These are phyloP conservation scores for Albophoma yamanashiensis DNA, from an alignment of 2,329 filamentous ascomycete genomes.

Conservation along the genomic window DNA sequence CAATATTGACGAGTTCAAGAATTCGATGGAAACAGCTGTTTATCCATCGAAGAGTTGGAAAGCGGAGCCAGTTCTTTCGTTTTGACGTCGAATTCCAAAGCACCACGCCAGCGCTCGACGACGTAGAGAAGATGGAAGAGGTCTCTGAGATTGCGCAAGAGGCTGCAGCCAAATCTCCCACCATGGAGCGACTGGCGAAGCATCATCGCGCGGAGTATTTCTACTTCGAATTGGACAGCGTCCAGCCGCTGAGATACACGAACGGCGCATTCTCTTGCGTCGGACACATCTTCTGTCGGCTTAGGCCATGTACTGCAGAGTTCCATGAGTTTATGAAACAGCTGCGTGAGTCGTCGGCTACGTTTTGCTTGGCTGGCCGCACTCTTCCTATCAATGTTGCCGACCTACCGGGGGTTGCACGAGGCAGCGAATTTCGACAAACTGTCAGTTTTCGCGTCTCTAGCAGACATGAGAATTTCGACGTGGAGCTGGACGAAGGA, in stretches of 20 bases:
- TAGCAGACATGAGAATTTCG: neutral
- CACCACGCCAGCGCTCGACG: neutral
- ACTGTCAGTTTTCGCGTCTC: neutral
- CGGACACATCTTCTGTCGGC: neutral
- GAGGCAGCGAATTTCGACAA: neutral
- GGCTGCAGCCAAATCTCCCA: neutral
- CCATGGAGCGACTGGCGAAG: neutral
- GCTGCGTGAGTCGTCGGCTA: neutral
- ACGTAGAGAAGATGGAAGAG: neutral
- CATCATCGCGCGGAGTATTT: neutral
- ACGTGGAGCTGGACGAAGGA: neutral
- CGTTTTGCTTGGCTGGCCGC: neutral
- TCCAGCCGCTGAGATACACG: neutral
- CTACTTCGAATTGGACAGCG: neutral
- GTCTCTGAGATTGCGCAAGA: neutral
- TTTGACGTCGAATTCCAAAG: neutral
- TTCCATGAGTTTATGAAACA: neutral
- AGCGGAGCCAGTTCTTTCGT: conserved; percentile 1
- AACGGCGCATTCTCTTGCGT: neutral
- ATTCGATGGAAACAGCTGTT: conserved; percentile 6
- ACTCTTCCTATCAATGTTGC: neutral
- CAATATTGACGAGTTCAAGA: conserved; percentile 4
- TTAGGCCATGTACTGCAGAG: neutral
- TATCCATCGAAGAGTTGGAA: conserved; percentile 3
- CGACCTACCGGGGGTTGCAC: no score